Evolutionary conservation across 495 filamentous ascomycete genomes (phyloP), one percentile per base, ranked within the genome.

Genomic region (Lichenothelia convexa): DNA sequence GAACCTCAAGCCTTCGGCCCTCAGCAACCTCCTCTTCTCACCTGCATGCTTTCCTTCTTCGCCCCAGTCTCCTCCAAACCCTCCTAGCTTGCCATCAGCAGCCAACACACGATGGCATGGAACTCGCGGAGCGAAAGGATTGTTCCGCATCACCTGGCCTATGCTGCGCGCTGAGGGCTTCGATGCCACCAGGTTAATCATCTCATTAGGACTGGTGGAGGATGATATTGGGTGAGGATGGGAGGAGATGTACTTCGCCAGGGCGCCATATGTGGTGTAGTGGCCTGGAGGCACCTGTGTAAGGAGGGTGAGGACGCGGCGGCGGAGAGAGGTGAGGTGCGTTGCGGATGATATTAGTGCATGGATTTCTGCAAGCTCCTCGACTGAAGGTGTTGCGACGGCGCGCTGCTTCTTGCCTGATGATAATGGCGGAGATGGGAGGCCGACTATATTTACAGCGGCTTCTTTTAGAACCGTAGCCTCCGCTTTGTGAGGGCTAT

Each of bases 251-350:
- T n/a, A n/a, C 7, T 33, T 16, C 7, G 7, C 15, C 11, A 33
- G 7, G 17, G 31, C 31, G 8, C 17, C 17, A 16, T 33, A 33
- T 16, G 31, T 33, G 8, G 31, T 33, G 18, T 33, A 33, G 18
- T 16, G 31, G 8, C 31, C 31, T 7, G 9, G 31, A 8, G 31
- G 31, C 8, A 33, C 31, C 18, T 7, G 31, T 46, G 41, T 49
- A 38, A 18, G 44, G 45, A 12, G 44, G 43, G 13, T 34, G 26
- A 49, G 46, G 8, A 31, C 34, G 20, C 36, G 39, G 17, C 39
- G 43, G 20, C 46, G 46, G 40, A 49, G 46, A n/a, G 39, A 16
- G 1, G 46, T 46, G 1, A 49, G 22, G 27, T 17, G 26, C 11
- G 7, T 33, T 7, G 43, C 36, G 12, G 34, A 21, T 2, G 39